Conservation (phyloP, 2,329 filamentous ascomycete genomes). For the Metarhizium guizhouense region DNA sequence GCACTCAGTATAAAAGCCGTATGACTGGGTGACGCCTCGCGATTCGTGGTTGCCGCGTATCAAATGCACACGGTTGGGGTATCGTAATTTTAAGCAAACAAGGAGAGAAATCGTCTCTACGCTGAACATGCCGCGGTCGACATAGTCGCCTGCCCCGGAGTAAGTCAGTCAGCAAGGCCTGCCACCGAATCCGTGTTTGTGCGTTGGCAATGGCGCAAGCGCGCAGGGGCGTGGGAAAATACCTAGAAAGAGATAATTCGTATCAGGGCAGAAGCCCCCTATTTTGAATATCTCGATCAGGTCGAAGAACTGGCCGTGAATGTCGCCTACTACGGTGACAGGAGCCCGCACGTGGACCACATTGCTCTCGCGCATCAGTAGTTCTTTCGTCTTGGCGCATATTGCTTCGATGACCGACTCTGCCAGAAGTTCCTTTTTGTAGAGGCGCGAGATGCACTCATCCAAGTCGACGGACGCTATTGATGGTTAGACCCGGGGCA, state of each 20-base stretch:
- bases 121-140: conserved; percentile 96
- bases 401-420: conserved; percentile 98
- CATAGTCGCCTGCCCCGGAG: conserved; percentile 70
- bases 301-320: conserved; percentile 98
- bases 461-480: conserved; percentile 93
- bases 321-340: conserved; percentile 95
- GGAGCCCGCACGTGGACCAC: conserved; percentile 94
- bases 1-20: conserved; percentile 98
- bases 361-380: conserved; percentile 99
- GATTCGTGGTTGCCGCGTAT: conserved; percentile 98
- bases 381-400: conserved; percentile 97
- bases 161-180: background rate
- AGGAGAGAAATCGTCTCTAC: conserved; percentile 98
- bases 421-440: conserved; percentile 92
- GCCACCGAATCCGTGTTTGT: background rate
- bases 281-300: conserved; percentile 99
- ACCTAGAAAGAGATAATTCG: conserved; percentile 97
- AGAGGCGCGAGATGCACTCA: conserved; percentile 94
- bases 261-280: conserved; percentile 92
- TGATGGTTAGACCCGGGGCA: background rate
- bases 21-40: conserved; percentile 94
- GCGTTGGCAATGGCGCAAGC: background rate
- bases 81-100: conserved; percentile 93
- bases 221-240: conserved; percentile 10
- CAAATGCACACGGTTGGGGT: conserved; percentile 88